phyloP scores from a whole-genome alignment of 331 rosid species.

The Phaseolus coccineus region DNA sequence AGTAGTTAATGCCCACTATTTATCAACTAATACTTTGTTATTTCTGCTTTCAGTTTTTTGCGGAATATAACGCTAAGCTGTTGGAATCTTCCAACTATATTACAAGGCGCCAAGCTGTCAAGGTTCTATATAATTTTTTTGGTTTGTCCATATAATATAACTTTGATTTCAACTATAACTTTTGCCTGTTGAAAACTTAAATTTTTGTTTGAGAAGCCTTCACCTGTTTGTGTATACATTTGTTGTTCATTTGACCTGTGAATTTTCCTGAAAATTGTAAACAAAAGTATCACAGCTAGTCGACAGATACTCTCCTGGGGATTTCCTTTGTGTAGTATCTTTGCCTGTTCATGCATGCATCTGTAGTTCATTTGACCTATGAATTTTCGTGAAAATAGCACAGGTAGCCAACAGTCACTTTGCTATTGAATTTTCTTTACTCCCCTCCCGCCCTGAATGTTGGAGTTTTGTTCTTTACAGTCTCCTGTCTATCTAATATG shows the following conservation, averaged over 20 bases:
- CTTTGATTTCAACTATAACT: conserved; percentile 28
- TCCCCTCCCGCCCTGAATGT: not conserved
- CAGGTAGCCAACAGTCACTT: conserved; percentile 14
- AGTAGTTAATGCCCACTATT: conserved; percentile 27
- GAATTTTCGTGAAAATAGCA: conserved; percentile 9
- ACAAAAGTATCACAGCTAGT: not conserved
- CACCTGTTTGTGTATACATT: not conserved
- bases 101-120: conserved; percentile 97
- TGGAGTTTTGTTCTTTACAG: conserved; percentile 14
- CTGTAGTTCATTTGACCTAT: conserved; percentile 4
- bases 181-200: conserved; percentile 21
- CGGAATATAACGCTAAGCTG: conserved; percentile 90
- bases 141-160: conserved; percentile 21
- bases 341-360: not conserved
- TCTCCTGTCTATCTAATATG: conserved; percentile 27
- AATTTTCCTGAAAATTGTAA: conserved; percentile 6
- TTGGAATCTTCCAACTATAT: conserved; percentile 94
- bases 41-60: conserved; percentile 74
- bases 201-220: conserved; percentile 10
- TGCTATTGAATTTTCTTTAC: conserved; percentile 13
- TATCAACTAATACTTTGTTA: conserved; percentile 22
- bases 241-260: conserved; percentile 11
- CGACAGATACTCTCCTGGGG: conserved; percentile 15
- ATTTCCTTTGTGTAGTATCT: not conserved
- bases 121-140: conserved; percentile 56